Percentiles rank a stretch among this genome's conserved stretches.
These are phyloP conservation scores for Podospora pseudoanserina DNA, from an alignment of 495 filamentous ascomycete genomes.

Conservation along the genomic window DNA sequence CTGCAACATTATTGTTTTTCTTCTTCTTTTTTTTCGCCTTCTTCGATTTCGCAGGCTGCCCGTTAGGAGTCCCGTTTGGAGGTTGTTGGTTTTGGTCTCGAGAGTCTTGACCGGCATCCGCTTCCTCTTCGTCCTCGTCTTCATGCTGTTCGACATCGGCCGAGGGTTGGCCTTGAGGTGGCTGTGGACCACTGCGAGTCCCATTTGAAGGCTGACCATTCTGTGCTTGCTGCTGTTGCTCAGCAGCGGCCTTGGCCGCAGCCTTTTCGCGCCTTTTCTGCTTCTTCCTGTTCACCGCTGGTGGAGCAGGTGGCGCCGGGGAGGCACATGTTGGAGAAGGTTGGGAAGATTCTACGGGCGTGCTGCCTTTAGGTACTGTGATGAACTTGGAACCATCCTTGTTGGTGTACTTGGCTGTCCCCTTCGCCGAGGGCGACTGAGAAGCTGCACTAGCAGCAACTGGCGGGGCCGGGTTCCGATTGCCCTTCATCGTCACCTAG, in stretches of 20 bases:
- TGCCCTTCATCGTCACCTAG: slow-evolving; percentile 49
- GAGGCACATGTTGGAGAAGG: slow-evolving; percentile 44
- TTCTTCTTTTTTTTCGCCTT: slow-evolving; percentile 67
- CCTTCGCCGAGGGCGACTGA: slow-evolving; percentile 41
- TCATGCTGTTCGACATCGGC: slow-evolving; percentile 25
- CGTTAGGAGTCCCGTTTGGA: slow-evolving; percentile 16
- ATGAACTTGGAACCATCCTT: slow-evolving; percentile 68
- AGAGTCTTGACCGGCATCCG: slow-evolving; percentile 1
- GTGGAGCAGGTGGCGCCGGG: slow-evolving; percentile 32
- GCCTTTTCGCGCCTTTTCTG: slow-evolving; percentile 81
- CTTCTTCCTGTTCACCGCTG: slow-evolving; percentile 82
- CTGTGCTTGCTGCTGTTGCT: slow-evolving; percentile 25
- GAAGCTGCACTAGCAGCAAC: slow-evolving; percentile 33
- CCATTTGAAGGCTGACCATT: slow-evolving; percentile 37
- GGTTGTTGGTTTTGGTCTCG: slow-evolving; percentile 7
- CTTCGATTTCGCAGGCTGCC: slow-evolving; percentile 39
- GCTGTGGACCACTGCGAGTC: slow-evolving; percentile 36
- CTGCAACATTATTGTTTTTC: slow-evolving; percentile 23
- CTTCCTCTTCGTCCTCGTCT: slow-evolving; percentile 30
- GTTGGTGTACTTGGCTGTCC: slow-evolving; percentile 57
- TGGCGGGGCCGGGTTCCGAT: slow-evolving; percentile 43
- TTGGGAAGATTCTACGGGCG: slow-evolving; percentile 49
- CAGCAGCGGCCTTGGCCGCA: slow-evolving; percentile 64
- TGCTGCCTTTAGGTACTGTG: slow-evolving; percentile 57
- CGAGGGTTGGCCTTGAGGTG: slow-evolving; percentile 27